phyloP scores from a whole-genome alignment of 306 rosid species.

The Astragalus membranaceus region DNA sequence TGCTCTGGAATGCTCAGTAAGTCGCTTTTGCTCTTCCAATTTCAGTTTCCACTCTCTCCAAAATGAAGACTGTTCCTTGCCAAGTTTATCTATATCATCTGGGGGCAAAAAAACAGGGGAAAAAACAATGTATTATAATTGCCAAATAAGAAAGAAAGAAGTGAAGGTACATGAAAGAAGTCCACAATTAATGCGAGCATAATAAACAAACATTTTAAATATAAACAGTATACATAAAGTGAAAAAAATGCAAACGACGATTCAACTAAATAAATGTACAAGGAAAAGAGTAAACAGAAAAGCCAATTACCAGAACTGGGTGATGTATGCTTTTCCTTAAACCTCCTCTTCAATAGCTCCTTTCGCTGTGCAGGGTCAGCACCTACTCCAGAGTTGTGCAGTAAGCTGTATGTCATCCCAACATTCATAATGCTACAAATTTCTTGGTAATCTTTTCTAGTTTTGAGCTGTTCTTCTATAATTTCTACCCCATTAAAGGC shows the following conservation, averaged over 20 bases:
- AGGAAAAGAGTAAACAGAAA: constrained; percentile 11
- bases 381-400: constrained; percentile 66
- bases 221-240: neutral
- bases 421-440: constrained; percentile 78
- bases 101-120: constrained; percentile 23
- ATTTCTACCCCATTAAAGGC: constrained; percentile 83
- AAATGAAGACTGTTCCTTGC: constrained; percentile 78
- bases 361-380: constrained; percentile 62
- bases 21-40: constrained; percentile 78
- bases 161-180: neutral
- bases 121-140: neutral
- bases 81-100: constrained; percentile 72
- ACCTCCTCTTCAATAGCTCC: constrained; percentile 68
- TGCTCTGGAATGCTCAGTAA: constrained; percentile 74
- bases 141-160: constrained; percentile 8
- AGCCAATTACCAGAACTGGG: constrained; percentile 50
- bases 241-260: neutral
- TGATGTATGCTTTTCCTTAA: constrained; percentile 64
- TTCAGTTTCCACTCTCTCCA: constrained; percentile 98
- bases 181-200: constrained; percentile 13
- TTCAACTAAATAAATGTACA: neutral
- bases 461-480: constrained; percentile 84
- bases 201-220: constrained; percentile 6
- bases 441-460: constrained; percentile 76
- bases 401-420: constrained; percentile 82